Base-by-base conservation (phyloP, 805 yeast species). In the Clavispora phyllophila region DNA sequence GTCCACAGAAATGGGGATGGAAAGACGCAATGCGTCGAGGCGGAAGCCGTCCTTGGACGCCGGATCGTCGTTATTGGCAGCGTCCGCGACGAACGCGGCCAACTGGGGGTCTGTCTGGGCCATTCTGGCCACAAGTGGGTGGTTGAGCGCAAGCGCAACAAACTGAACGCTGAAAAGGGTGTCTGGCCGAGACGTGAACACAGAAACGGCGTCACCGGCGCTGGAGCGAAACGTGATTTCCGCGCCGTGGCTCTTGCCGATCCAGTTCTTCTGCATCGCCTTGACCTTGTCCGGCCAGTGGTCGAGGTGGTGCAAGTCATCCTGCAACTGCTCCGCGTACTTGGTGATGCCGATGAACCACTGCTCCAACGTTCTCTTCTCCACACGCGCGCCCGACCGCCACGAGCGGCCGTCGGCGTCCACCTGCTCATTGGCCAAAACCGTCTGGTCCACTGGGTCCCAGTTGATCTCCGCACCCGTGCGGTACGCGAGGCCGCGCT, bases 391-490 rank as follows among this genome's bases (percentile, higher is more conserved):
- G 4, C 99, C 99, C 2, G 96, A 88, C 61, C 99, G 77, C 99
- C 99, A 93, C 0, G 97, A 88, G 42, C 81, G 72, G 0, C 99
- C 99, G 36, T 87, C 77, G 2, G 82, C 61, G 61, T 93, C 99
- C 3, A 93, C 97, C 62, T 93, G 99, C 63, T 93, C 99, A 59
- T 70, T 93, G 2, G 99, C 99, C 46, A 93, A 70, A 1, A 93
- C 99, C 0, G 99, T 93, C 50, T 84, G 78, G 55, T 93, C 99
- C 0, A 93, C 78, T 0, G 99, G 99, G 63, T 93, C 99, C 99
- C 99, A 93, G 58, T 93, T 93, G 45, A 93, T 93, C 53, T 83
- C 89, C 0, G 96, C 95, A 37, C 81, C 81, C 37, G 83, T 82
- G 50, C 90, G 74, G 56, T 93, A 91, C 0, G 97, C 98, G 39